Conservation (phyloP, 164 flowering plant species). For the Nelumbo lutea region DNA sequence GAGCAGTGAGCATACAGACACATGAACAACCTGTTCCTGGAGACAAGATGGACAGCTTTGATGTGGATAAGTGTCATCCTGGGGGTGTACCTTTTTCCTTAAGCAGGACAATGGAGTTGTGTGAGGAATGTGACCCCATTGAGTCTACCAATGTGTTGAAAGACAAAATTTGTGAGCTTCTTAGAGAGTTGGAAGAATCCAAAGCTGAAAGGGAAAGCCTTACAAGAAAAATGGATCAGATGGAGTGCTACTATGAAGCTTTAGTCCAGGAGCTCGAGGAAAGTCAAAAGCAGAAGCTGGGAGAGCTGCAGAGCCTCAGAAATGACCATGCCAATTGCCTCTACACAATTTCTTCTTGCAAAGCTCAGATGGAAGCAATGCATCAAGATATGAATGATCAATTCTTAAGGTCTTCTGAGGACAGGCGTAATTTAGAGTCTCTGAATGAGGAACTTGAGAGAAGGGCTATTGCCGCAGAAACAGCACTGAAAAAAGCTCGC, state of each 20-base stretch:
- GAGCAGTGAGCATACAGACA: conserved; percentile 14
- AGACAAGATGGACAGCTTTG: conserved; percentile 21
- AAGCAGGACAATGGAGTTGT: conserved; percentile 27
- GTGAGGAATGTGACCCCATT: conserved; percentile 41
- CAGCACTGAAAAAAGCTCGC: conserved; percentile 75
- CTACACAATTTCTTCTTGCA: conserved; percentile 55
- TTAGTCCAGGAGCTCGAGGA: conserved; percentile 91
- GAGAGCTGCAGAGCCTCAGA: conserved; percentile 76
- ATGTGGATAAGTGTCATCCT: conserved; percentile 36
- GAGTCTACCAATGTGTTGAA: conserved; percentile 42
- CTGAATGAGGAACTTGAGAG: conserved; percentile 76
- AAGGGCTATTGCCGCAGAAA: conserved; percentile 69
- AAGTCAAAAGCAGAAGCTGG: conserved; percentile 81
- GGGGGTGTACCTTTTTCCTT: conserved; percentile 37
- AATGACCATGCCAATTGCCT: conserved; percentile 75
- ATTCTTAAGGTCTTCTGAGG: conserved; percentile 44
- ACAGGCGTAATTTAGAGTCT: conserved; percentile 45
- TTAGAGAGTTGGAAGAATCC: conserved; percentile 73
- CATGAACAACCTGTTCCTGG: conserved; percentile 23
- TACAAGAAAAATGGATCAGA: conserved; percentile 72
- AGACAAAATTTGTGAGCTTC: conserved; percentile 51
- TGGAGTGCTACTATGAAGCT: conserved; percentile 95
- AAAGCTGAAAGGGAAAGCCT: conserved; percentile 67
- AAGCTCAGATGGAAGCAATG: conserved; percentile 69
- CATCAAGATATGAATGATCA: conserved; percentile 59